Evolutionary conservation across 306 rosid species (phyloP).

Genomic region (Acmispon strigosus): DNA sequence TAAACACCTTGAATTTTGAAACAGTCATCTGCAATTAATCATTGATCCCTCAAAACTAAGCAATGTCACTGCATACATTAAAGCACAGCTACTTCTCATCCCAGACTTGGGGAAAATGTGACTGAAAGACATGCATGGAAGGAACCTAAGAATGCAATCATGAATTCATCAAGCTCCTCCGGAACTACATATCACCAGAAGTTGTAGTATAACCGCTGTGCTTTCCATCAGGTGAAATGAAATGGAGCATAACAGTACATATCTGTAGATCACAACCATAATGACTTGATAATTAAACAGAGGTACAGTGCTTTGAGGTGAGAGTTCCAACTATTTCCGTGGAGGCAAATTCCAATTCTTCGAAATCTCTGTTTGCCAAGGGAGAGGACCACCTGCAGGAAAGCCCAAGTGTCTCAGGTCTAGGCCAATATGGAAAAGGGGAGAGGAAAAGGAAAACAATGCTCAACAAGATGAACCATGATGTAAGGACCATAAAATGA

Average conservation of each 20-base stretch:
- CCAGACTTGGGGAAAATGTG: background rate
- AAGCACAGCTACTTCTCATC: background rate
- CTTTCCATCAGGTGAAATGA: background rate
- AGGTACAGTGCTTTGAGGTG: background rate
- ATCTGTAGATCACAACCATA: constrained; percentile 10
- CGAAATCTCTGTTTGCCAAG: constrained; percentile 35
- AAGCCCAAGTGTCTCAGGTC: background rate
- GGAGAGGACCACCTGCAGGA: constrained; percentile 54
- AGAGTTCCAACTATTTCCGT: constrained; percentile 32
- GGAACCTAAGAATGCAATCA: background rate
- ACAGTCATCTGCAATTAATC: background rate
- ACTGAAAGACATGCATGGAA: background rate
- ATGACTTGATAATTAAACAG: constrained; percentile 12
- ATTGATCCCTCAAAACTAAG: constrained; percentile 12
- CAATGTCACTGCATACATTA: background rate
- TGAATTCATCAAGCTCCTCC: background rate
- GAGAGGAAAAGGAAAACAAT: background rate
- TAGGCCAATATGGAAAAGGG: background rate
- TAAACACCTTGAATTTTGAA: background rate
- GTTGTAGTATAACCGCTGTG: background rate
- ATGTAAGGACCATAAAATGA: constrained; percentile 5
- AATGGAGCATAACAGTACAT: background rate
- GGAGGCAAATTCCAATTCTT: constrained; percentile 42
- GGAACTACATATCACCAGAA: constrained; percentile 2
- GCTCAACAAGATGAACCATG: background rate